A percentile compares a stretch with the other conserved stretches of the same genome.
Conservation (phyloP, 2,329 filamentous ascomycete species). For the Paecilomyces sp. region DNA sequence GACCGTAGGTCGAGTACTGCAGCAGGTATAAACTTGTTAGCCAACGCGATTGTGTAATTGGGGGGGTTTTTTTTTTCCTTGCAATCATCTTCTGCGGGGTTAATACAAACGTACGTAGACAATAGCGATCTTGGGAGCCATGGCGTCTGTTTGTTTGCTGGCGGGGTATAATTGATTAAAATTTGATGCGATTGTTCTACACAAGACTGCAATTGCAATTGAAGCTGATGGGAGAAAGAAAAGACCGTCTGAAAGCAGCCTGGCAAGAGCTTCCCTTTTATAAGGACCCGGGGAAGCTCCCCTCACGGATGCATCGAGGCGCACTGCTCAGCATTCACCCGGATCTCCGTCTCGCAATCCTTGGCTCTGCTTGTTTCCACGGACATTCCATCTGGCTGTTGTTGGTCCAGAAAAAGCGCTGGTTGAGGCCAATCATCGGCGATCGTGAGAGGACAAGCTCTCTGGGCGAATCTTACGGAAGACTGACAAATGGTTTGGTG, state of each 20-base stretch:
- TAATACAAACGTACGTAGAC: slow-evolving; percentile 60
- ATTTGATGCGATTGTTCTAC: not conserved
- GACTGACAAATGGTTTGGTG: slow-evolving; percentile 22
- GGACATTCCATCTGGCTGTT: not conserved
- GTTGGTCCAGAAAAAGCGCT: not conserved
- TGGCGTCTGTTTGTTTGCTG: slow-evolving; percentile 38
- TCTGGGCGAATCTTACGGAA: slow-evolving; percentile 25
- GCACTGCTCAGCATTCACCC: not conserved
- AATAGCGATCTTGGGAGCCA: slow-evolving; percentile 90
- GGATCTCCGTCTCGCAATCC: not conserved
- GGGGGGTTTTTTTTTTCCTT: not conserved
- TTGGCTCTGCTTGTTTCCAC: not conserved
- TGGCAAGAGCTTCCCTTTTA: not conserved
- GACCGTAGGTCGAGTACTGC: slow-evolving; percentile 91
- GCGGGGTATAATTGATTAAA: not conserved
- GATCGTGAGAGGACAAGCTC: not conserved
- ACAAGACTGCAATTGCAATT: not conserved
- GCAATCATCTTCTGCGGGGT: slow-evolving; percentile 15
- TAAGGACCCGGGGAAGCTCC: not conserved
- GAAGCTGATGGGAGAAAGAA: not conserved
- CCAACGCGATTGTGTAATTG: not conserved
- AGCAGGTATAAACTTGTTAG: not conserved
- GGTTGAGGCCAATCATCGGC: not conserved
- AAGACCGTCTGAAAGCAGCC: not conserved
- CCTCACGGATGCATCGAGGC: not conserved